Evolutionary conservation across 23 red algal species (phyloP), one percentile per base, ranked within the genome.

Genomic region (Cyanidium caldarium): DNA sequence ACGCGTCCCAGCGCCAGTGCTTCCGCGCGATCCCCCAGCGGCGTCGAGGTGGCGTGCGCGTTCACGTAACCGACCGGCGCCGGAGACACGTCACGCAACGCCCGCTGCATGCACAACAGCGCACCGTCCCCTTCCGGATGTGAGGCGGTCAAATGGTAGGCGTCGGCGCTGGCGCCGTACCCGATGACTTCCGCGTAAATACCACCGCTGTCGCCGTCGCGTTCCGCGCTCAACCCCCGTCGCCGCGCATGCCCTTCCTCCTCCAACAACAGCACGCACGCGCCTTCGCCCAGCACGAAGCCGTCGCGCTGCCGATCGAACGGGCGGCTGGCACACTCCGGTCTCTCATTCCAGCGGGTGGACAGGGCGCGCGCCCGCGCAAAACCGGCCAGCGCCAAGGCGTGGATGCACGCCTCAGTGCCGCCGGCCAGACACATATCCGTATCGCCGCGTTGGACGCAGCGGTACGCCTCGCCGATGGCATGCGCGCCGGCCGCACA

Each of bases 221-320:
- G 38, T n/a, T n/a, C n/a, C n/a, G n/a, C n/a, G n/a, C n/a, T n/a
- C n/a, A n/a, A n/a, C n/a, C n/a, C n/a, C 28, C 86, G 58, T 0
- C 23, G 30, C 0, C 37, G n/a, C 0, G 78, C 86, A 35, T 73
- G 71, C 31, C 57, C 69, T 2, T 36, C 43, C n/a, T 70, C 73
- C 45, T 90, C 86, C 20, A 90, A 44, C 14, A 90, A 39, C 34
- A 90, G 46, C 2, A 90, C 68, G 1, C 58, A 80, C 16, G 86
- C 86, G 40, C 86, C 86, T 38, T 90, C 86, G 35, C 71, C 86
- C 28, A 90, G 75, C 0, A 90, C 86, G 40, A 90, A 90, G 15
- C 86, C 86, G 30, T 69, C 38, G 16, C 86, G 71, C 7, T 40
- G 35, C 2, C 29, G 45, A 72, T 90, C 86, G 57, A 90, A 90